Evolutionary conservation across 169 alveolate species (phyloP).

Genomic region (Plasmodium malariae): DNA sequence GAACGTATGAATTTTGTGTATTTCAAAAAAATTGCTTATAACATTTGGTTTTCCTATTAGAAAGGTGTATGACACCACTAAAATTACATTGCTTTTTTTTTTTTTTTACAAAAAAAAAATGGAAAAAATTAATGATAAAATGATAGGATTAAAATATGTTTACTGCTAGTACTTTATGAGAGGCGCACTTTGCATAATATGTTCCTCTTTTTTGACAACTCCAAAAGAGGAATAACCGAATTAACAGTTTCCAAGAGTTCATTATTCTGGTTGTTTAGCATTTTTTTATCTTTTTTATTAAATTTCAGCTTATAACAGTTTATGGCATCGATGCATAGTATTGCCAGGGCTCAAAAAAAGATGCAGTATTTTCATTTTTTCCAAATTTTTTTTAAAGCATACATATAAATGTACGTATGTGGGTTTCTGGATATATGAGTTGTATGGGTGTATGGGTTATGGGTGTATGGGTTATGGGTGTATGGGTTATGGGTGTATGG

Average conservation of each 20-base stretch:
- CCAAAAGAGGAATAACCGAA: not conserved
- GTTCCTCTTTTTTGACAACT: not conserved
- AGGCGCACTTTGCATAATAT: not conserved
- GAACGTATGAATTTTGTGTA: too few species aligned
- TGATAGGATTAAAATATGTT: not conserved
- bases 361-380: not conserved
- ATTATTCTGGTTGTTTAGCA: not conserved
- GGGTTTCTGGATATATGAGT: too few species aligned
- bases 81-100: too few species aligned
- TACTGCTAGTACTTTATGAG: not conserved
- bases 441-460: too few species aligned
- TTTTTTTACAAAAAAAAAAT: not conserved
- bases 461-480: too few species aligned
- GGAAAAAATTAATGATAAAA: not conserved
- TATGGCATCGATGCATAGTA: not conserved
- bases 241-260: not conserved
- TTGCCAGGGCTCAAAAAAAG: not conserved
- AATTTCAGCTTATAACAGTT: not conserved
- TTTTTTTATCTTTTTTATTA: not conserved
- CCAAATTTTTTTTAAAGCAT: too few species aligned
- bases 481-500: too few species aligned
- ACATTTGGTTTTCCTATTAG: not conserved
- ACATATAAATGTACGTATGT: too few species aligned
- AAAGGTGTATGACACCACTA: too few species aligned
- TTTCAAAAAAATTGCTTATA: too few species aligned